Evolutionary conservation across 108 stramenopile genomes (phyloP), one percentile per base, ranked within the genome.

Genomic region (Nitzschia palea): DNA sequence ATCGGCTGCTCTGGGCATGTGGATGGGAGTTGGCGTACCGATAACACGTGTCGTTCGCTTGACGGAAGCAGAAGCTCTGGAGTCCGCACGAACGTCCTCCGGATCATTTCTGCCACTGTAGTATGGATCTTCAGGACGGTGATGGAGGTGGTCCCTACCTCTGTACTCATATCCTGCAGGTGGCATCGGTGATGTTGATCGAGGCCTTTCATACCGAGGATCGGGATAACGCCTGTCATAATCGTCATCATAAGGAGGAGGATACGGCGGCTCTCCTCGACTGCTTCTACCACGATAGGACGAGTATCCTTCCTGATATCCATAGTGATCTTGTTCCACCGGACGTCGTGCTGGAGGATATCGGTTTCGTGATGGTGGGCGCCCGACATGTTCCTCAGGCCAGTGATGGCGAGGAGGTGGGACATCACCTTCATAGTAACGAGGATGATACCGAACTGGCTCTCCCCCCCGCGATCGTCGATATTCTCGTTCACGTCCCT

Each of bases 11-110:
- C 86, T 51, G 0, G 86, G 83, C 52, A 92, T 66, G 55, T 89
- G 88, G 62, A 89, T 84, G 40, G 91, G 86, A 3, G 91, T 87
- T 14, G 80, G 71, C 9, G 77, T 74, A 14, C 91, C 91, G 52
- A 92, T 87, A 20, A 90, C 85, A 10, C 80, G 67, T 31, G 63
- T 70, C 0, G 76, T 88, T 15, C 74, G 51, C 42, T 74, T 74
- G 37, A 45, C 48, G 1, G 31, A 50, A 9, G 55, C 4, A n/a
- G 40, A 9, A 15, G 8, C 55, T 4, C 53, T 23, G 15, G 8
- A 22, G 33, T 29, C 59, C 6, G 44, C 47, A 35, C 40, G 30
- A 4, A 8, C 35, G 9, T 9, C 59, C n/a, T 65, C 37, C 34
- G 36, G 57, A 48, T 27, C 50, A 17, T 17, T 40, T 4, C 50